These are phyloP conservation scores for Chamaecrista fasciculata DNA, from an alignment of 306 rosid species.

Conservation along the genomic window DNA sequence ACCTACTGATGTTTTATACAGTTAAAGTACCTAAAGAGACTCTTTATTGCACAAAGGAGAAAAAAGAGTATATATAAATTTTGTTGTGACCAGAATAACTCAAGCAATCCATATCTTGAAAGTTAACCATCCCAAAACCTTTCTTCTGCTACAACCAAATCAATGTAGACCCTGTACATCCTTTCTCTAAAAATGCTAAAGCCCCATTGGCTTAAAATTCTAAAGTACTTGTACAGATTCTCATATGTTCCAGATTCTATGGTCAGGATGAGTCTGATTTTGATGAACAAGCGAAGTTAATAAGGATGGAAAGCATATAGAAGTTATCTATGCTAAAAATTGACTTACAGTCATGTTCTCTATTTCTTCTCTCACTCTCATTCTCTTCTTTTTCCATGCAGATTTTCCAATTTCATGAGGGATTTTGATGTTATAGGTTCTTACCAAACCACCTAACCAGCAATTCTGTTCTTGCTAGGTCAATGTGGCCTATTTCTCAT, in stretches of 20 bases:
- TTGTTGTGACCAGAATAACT: neutral
- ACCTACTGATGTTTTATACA: neutral
- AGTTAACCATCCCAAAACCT: neutral
- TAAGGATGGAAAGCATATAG: neutral
- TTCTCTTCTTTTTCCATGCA: neutral
- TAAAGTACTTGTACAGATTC: neutral
- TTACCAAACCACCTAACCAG: neutral
- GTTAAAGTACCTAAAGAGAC: neutral
- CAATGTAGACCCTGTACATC: conserved; percentile 3
- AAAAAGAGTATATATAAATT: neutral
- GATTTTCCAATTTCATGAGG: neutral
- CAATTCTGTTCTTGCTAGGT: neutral
- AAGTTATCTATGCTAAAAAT: neutral
- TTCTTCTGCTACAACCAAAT: neutral
- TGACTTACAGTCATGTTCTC: neutral
- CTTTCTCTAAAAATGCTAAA: neutral
- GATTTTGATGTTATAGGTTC: neutral
- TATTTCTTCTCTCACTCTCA: neutral
- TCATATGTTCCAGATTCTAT: neutral
- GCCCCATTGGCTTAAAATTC: neutral
- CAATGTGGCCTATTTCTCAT: neutral
- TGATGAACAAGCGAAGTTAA: neutral
- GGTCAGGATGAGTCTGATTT: neutral
- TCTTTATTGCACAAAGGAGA: neutral
- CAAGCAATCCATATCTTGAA: neutral